Conservation (phyloP, 495 filamentous ascomycete genomes). For the Aspergillus campestris region DNA sequence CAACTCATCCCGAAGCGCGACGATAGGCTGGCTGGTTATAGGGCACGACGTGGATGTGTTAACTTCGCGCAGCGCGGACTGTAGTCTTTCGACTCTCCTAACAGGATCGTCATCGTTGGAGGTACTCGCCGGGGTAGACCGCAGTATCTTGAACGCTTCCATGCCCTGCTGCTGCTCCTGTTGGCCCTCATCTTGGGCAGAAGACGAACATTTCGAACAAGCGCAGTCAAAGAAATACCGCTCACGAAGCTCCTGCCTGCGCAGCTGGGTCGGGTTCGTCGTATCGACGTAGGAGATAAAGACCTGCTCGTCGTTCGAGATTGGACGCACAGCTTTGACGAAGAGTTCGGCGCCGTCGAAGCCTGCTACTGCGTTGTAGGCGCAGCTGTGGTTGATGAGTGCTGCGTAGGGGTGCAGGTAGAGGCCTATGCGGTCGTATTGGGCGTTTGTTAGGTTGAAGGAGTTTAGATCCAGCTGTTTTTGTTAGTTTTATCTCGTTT, state of each 20-base stretch:
- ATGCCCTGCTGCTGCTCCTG: conserved; percentile 10
- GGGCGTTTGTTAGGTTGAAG: conserved; percentile 50
- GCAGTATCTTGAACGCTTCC: conserved; percentile 20
- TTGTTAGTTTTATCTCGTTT: no score
- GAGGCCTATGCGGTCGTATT: conserved; percentile 53
- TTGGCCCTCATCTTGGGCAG: not conserved
- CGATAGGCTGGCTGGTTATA: conserved; percentile 31
- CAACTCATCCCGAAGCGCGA: conserved; percentile 30
- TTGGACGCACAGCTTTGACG: conserved; percentile 36
- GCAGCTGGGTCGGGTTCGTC: conserved; percentile 39
- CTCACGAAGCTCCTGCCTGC: conserved; percentile 43
- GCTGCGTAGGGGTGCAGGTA: conserved; percentile 50
- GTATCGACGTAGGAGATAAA: conserved; percentile 62
- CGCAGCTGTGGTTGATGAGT: conserved; percentile 63
- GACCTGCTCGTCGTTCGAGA: conserved; percentile 53
- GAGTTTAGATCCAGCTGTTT: conserved; percentile 45
- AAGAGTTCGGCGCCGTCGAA: conserved; percentile 47
- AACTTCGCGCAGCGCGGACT: conserved; percentile 17
- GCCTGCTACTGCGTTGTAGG: conserved; percentile 55
- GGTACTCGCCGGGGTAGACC: conserved; percentile 4
- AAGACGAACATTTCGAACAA: conserved; percentile 44
- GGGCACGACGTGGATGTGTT: conserved; percentile 19
- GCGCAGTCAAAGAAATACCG: conserved; percentile 60
- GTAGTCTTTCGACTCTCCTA: conserved; percentile 13
- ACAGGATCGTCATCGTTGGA: conserved; percentile 7